Conservation (phyloP, 495 filamentous ascomycete species). For the Xylaria cubensis region DNA sequence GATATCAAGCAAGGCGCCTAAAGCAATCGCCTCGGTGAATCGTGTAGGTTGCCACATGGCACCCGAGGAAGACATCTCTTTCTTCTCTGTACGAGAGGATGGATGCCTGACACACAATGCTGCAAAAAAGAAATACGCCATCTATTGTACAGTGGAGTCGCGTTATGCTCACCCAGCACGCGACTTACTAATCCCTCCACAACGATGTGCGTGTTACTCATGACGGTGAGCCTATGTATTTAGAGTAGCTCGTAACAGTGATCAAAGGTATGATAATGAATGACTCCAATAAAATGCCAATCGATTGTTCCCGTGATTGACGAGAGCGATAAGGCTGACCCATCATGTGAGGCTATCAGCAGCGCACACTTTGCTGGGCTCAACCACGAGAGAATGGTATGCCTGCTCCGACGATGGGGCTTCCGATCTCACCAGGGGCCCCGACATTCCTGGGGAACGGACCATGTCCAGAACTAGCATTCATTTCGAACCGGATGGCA, state of each 20-base stretch:
- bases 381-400: conserved; percentile 23
- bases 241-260: not conserved
- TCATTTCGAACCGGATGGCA: conserved; percentile 56
- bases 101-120: conserved; percentile 1
- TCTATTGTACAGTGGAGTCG: conserved; percentile 29
- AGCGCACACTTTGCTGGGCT: not conserved
- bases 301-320: not conserved
- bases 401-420: conserved; percentile 59
- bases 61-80: conserved; percentile 8
- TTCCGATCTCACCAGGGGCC: conserved; percentile 59
- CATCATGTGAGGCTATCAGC: no score
- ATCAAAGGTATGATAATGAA: conserved; percentile 14
- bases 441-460: conserved; percentile 48
- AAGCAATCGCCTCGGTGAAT: conserved; percentile 1
- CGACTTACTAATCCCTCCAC: conserved; percentile 23
- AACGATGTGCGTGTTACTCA: conserved; percentile 25
- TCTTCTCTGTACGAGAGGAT: not conserved
- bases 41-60: conserved; percentile 7
- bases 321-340: not conserved
- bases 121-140: conserved; percentile 27
- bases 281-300: conserved; percentile 2
- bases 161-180: conserved; percentile 33
- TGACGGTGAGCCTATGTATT: conserved; percentile 3
- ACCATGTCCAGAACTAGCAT: conserved; percentile 28
- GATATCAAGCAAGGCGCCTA: conserved; percentile 12